These are phyloP conservation scores for Pittosporum tobira DNA, from an alignment of 129 eudicot species.

Conservation along the genomic window DNA sequence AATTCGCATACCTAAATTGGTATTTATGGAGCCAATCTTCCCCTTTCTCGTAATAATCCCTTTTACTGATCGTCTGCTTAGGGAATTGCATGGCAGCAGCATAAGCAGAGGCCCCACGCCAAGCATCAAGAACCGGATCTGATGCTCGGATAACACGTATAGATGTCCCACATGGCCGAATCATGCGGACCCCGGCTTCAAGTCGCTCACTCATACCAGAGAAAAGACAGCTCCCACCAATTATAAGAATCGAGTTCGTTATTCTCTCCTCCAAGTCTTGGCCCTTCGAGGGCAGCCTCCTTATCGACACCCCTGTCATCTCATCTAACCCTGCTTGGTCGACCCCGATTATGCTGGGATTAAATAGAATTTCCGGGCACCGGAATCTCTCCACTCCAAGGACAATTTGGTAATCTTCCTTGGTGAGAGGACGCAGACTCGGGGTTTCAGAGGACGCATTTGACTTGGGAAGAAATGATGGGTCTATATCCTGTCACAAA, in stretches of 20 bases:
- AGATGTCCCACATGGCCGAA: conserved; percentile 80
- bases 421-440: conserved; percentile 65
- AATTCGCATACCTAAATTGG: conserved; percentile 57
- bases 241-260: conserved; percentile 64
- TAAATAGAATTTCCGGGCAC: conserved; percentile 83
- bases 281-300: conserved; percentile 40
- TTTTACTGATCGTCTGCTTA: conserved; percentile 52
- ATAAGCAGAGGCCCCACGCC: conserved; percentile 90
- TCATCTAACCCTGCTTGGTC: conserved; percentile 98
- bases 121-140: conserved; percentile 74
- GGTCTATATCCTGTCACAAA: conserved; percentile 71
- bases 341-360: conserved; percentile 70
- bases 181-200: conserved; percentile 83
- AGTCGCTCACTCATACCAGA: conserved; percentile 85
- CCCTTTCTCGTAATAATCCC: conserved; percentile 81
- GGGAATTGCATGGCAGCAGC: conserved; percentile 57
- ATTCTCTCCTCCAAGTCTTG: conserved; percentile 42
- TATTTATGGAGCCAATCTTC: conserved; percentile 85
- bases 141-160: conserved; percentile 50
- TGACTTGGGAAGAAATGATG: conserved; percentile 53
- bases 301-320: conserved; percentile 68
- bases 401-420: conserved; percentile 85
- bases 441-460: conserved; percentile 64
- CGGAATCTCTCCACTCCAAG: conserved; percentile 94
- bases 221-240: conserved; percentile 77